Percentiles rank a stretch among this genome's conserved stretches.
Evolutionary conservation across 495 filamentous ascomycete genomes (phyloP).

Genomic region (Platismatia glauca): DNA sequence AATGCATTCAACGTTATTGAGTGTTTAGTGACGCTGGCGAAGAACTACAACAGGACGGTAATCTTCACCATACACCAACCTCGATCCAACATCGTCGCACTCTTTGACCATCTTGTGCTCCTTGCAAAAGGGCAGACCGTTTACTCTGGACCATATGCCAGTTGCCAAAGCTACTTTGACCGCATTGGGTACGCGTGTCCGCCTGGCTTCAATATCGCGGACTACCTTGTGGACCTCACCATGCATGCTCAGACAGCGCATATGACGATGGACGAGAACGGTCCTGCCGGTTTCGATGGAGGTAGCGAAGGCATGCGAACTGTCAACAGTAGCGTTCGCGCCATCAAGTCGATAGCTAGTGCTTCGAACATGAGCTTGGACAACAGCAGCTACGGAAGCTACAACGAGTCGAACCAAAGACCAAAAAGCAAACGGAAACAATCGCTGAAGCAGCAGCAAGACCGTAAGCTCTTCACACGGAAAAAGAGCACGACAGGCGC

Average conservation of each 20-base stretch:
- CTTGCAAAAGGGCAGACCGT: slow-evolving; percentile 83
- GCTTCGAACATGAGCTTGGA: slow-evolving; percentile 58
- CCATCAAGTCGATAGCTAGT: slow-evolving; percentile 87
- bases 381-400: slow-evolving; percentile 45
- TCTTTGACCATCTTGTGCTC: slow-evolving; percentile 89
- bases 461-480: slow-evolving; percentile 81
- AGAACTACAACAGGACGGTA: slow-evolving; percentile 90
- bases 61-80: slow-evolving; percentile 99
- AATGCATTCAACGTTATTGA: slow-evolving; percentile 98
- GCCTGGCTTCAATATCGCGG: slow-evolving; percentile 96
- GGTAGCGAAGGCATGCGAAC: slow-evolving; percentile 47
- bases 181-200: slow-evolving; percentile 84
- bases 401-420: slow-evolving; percentile 49
- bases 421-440: slow-evolving; percentile 59
- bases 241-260: slow-evolving; percentile 73
- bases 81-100: slow-evolving; percentile 98
- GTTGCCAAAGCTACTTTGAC: slow-evolving; percentile 89
- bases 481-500: slow-evolving; percentile 53
- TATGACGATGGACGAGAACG: slow-evolving; percentile 50
- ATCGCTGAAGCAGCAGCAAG: slow-evolving; percentile 74
- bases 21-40: slow-evolving; percentile 87
- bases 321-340: slow-evolving; percentile 76
- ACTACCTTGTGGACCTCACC: slow-evolving; percentile 92
- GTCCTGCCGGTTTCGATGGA: slow-evolving; percentile 33
- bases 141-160: slow-evolving; percentile 82